Evolutionary conservation across 805 yeast genomes (phyloP).

Genomic region (Sporopachydermia lactativora): DNA sequence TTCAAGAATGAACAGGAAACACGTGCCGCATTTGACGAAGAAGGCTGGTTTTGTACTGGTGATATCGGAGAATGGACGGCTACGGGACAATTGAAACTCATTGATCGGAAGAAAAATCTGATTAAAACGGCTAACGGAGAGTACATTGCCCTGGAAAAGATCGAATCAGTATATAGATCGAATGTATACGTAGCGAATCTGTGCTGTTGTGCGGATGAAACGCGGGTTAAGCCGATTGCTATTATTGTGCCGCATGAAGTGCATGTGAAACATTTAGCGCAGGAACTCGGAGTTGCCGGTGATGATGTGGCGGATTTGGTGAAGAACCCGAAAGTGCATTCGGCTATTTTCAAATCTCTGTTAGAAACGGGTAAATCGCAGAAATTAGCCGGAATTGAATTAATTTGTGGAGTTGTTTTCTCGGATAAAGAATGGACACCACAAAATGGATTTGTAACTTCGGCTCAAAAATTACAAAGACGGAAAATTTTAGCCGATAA

Average conservation of each 20-base stretch:
- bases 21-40: constrained; percentile 41
- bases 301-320: constrained; percentile 27
- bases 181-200: constrained; percentile 49
- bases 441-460: constrained; percentile 64
- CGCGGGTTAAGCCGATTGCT: constrained; percentile 65
- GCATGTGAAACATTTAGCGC: constrained; percentile 38
- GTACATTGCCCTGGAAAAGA: constrained; percentile 72
- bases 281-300: constrained; percentile 33
- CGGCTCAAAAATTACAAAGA: constrained; percentile 78
- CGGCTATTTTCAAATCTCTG: constrained; percentile 35
- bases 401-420: constrained; percentile 50
- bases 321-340: constrained; percentile 27
- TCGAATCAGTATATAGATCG: constrained; percentile 68
- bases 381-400: constrained; percentile 64
- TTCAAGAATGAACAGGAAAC: constrained; percentile 63
- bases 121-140: constrained; percentile 80
- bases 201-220: constrained; percentile 70
- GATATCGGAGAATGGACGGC: constrained; percentile 77
- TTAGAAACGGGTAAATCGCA: constrained; percentile 54
- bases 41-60: constrained; percentile 77
- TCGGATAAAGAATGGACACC: constrained; percentile 84
- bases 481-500: constrained; percentile 54
- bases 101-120: constrained; percentile 74
- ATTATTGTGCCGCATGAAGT: constrained; percentile 57
- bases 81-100: constrained; percentile 54